Evolutionary conservation across 1,139 yeast genomes (phyloP).

Genomic region (Kurtzmaniella natalensis): DNA sequence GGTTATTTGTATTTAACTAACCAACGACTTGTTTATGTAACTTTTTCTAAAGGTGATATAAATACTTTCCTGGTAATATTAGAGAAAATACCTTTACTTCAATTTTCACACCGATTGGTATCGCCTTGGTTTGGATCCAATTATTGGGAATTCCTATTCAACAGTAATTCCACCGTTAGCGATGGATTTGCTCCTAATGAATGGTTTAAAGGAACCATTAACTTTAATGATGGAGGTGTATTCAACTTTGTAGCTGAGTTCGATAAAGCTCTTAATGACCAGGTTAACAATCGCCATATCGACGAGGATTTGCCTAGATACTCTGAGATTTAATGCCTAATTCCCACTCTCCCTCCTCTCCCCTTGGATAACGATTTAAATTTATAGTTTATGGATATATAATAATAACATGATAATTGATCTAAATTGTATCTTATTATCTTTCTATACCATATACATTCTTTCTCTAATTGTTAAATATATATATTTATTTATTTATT

Average conservation of each 20-base stretch:
- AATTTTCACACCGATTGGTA: constrained; percentile 34
- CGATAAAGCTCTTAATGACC: constrained; percentile 26
- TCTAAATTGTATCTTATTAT: too few relatives aligned
- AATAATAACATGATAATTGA: too few relatives aligned
- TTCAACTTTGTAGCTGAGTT: constrained; percentile 31
- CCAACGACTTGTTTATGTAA: constrained; percentile 31
- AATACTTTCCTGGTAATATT: constrained; percentile 32
- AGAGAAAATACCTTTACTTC: constrained; percentile 16
- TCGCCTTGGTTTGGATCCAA: constrained; percentile 57
- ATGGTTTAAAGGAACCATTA: constrained; percentile 33
- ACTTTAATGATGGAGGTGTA: constrained; percentile 48
- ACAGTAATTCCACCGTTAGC: constrained; percentile 27
- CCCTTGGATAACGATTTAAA: too few relatives aligned
- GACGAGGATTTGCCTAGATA: constrained; percentile 47
- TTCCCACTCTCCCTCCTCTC: too few relatives aligned
- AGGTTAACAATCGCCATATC: constrained; percentile 31
- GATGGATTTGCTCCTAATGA: constrained; percentile 43
- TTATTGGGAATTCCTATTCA: constrained; percentile 43
- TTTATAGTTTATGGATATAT: too few relatives aligned
- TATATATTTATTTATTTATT: too few relatives aligned
- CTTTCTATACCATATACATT: too few relatives aligned
- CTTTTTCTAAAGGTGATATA: constrained; percentile 38
- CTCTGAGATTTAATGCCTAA: constrained; percentile 1
- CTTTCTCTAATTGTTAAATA: too few relatives aligned
- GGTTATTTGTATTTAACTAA: constrained; percentile 37